Conservation (phyloP, 495 filamentous ascomycete genomes). For the Aspergillus carlsbadensis region DNA sequence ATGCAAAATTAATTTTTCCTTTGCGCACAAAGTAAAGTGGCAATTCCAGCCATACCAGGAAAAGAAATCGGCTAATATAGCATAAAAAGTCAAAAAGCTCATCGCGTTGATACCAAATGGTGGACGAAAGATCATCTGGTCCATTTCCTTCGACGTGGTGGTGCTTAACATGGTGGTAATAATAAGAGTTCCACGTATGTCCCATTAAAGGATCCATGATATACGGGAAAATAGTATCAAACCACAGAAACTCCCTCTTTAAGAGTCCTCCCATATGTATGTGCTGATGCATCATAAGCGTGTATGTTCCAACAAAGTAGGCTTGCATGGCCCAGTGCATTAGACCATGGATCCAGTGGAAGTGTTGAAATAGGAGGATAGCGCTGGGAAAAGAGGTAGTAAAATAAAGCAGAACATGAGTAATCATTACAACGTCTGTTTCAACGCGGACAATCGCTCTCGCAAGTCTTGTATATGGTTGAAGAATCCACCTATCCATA, state of each 20-base stretch:
- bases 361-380: constrained; percentile 59
- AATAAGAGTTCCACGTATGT: constrained; percentile 83
- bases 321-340: constrained; percentile 60
- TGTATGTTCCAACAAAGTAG: constrained; percentile 69
- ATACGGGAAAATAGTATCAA: constrained; percentile 70
- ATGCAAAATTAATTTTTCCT: constrained; percentile 47
- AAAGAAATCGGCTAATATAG: constrained; percentile 71
- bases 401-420: constrained; percentile 72
- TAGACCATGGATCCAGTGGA: constrained; percentile 63
- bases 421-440: constrained; percentile 74
- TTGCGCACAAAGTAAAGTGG: constrained; percentile 69
- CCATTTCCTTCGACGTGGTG: constrained; percentile 84
- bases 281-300: constrained; percentile 79
- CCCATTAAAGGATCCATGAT: constrained; percentile 73
- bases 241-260: constrained; percentile 40
- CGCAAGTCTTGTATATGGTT: constrained; percentile 57
- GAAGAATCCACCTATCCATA: constrained; percentile 48
- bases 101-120: constrained; percentile 75
- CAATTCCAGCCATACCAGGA: constrained; percentile 71
- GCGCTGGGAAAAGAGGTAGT: constrained; percentile 67
- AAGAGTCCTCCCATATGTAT: constrained; percentile 75
- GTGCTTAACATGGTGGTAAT: constrained; percentile 81
- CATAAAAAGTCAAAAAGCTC: constrained; percentile 57
- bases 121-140: constrained; percentile 70
- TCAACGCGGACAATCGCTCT: constrained; percentile 52